phyloP scores from a whole-genome alignment of 495 filamentous ascomycete species.

The Podospora pseudocomata region DNA sequence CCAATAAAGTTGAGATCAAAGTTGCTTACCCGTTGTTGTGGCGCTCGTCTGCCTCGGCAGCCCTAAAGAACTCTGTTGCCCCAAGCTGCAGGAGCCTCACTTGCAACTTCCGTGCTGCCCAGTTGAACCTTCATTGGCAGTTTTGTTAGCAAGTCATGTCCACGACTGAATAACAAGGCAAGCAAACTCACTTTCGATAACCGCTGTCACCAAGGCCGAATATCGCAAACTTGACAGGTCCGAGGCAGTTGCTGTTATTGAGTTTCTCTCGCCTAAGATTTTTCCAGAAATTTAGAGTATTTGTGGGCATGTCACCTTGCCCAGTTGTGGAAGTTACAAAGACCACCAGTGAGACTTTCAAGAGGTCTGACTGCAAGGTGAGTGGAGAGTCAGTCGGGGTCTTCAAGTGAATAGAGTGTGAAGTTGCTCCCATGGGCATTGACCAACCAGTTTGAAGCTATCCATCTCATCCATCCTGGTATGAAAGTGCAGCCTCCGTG shows the following conservation, averaged over 20 bases:
- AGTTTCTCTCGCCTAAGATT: constrained; percentile 75
- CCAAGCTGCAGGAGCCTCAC: constrained; percentile 84
- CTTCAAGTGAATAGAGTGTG: neutral
- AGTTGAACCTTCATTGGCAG: constrained; percentile 68
- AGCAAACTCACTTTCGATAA: constrained; percentile 67
- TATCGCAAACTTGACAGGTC: constrained; percentile 64
- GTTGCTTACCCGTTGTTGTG: constrained; percentile 78
- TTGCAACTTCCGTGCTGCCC: constrained; percentile 81
- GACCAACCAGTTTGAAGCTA: constrained; percentile 65
- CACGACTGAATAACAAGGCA: neutral
- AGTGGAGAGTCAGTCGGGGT: neutral
- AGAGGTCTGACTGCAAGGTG: constrained; percentile 37
- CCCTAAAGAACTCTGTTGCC: constrained; percentile 67
- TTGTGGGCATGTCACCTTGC: constrained; percentile 86
- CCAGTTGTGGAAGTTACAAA: constrained; percentile 89
- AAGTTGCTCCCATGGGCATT: neutral
- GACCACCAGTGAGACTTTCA: constrained; percentile 60
- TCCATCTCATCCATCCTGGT: constrained; percentile 75
- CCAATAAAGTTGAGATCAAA: neutral
- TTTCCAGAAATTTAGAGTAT: constrained; percentile 79
- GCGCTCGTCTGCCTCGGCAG: constrained; percentile 87
- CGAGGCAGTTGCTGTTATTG: constrained; percentile 63
- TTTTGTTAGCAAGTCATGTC: neutral
- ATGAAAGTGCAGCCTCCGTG: constrained; percentile 71
- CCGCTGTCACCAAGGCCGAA: constrained; percentile 95